phyloP scores from a whole-genome alignment of 2,329 filamentous ascomycete genomes.

The Alternaria longipes region DNA sequence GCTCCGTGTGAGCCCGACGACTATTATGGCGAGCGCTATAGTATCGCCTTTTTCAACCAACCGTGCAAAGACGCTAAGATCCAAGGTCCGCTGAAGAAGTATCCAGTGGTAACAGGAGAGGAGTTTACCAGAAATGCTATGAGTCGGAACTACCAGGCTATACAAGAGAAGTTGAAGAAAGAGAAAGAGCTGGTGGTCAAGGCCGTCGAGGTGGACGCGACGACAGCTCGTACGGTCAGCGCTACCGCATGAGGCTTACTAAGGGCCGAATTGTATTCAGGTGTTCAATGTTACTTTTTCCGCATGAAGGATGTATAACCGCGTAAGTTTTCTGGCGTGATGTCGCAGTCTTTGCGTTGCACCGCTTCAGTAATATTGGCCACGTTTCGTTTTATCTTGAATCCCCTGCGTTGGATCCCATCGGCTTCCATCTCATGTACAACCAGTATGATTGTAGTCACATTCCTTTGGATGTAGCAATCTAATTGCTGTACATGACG shows the following conservation, averaged over 20 bases:
- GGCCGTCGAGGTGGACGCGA: background rate
- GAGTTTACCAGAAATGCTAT: slow-evolving; percentile 68
- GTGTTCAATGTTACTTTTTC: background rate
- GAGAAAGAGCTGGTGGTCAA: slow-evolving; percentile 2
- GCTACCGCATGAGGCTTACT: background rate
- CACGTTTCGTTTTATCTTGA: too few relatives aligned
- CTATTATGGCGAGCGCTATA: slow-evolving; percentile 69
- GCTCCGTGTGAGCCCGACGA: slow-evolving; percentile 64
- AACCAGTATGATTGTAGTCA: too few relatives aligned
- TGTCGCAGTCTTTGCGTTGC: too few relatives aligned
- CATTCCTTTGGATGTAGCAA: too few relatives aligned
- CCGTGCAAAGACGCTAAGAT: slow-evolving; percentile 66
- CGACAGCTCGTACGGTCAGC: background rate
- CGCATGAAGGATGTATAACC: background rate
- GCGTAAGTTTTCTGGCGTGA: background rate
- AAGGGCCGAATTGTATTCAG: background rate
- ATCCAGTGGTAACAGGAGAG: slow-evolving; percentile 67
- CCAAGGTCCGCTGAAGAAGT: slow-evolving; percentile 70
- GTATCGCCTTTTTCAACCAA: slow-evolving; percentile 73
- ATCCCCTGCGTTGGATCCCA: too few relatives aligned
- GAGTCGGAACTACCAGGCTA: slow-evolving; percentile 63
- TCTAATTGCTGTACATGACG: too few relatives aligned
- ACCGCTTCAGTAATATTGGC: too few relatives aligned
- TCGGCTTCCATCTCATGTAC: too few relatives aligned
- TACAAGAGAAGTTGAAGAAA: slow-evolving; percentile 60